Percentiles rank a stretch among this genome's conserved stretches.
These are phyloP conservation scores for Camelina hispida DNA, from an alignment of 345 rosid species.

Conservation along the genomic window DNA sequence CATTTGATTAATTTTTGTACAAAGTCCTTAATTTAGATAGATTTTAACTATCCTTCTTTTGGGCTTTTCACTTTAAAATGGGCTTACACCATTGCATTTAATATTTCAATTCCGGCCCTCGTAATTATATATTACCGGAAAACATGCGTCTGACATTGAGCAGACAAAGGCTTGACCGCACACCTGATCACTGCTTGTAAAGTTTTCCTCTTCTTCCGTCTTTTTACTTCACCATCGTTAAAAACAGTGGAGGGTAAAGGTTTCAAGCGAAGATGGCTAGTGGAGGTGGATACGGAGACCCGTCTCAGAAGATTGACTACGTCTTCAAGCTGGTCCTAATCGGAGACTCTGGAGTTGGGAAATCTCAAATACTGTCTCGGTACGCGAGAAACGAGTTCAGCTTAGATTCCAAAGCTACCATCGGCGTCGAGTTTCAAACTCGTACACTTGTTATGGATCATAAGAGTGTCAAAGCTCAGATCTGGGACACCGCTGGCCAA, in stretches of 20 bases:
- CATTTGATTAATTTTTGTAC: no score
- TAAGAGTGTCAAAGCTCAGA: conserved; percentile 91
- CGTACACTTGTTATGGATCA: conserved; percentile 71
- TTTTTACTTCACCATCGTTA: conserved; percentile 9
- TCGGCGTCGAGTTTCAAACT: conserved; percentile 94
- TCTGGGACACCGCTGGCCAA: conserved; percentile 99
- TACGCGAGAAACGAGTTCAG: conserved; percentile 85
- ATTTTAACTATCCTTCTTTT: no score
- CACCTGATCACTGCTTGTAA: neutral
- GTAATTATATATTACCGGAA: no score
- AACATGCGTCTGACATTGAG: no score
- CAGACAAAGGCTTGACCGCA: no score
- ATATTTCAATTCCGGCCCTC: no score
- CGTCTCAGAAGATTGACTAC: conserved; percentile 71
- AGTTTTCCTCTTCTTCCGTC: neutral
- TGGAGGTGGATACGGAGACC: conserved; percentile 60
- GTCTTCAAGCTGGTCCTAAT: conserved; percentile 82
- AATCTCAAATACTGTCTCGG: conserved; percentile 80
- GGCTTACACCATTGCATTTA: no score
- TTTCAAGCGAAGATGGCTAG: conserved; percentile 50
- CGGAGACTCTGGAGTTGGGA: conserved; percentile 90
- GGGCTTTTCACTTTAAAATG: no score
- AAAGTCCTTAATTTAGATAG: no score
- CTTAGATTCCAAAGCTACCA: conserved; percentile 88
- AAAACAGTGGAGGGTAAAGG: neutral